These are phyloP conservation scores for Lentithecium fluviatile DNA, from an alignment of 495 filamentous ascomycete species.

Conservation along the genomic window DNA sequence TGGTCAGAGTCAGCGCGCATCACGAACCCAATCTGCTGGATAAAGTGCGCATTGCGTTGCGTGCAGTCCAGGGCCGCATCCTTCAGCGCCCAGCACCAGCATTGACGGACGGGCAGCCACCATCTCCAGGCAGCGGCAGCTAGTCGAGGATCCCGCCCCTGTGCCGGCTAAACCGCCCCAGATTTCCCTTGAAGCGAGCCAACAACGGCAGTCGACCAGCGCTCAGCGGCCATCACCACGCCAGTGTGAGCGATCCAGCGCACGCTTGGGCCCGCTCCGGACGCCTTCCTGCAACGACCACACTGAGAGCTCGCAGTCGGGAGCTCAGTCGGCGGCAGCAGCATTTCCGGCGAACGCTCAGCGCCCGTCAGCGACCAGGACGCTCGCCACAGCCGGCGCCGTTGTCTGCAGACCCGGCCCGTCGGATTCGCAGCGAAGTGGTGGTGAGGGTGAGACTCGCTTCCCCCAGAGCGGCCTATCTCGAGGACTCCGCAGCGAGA, in stretches of 20 bases:
- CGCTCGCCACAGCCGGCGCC: conserved; percentile 27
- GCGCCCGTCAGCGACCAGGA: conserved; percentile 17
- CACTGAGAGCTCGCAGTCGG: background rate
- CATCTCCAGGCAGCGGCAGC: conserved; percentile 34
- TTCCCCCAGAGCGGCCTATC: background rate
- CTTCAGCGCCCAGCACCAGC: conserved; percentile 14
- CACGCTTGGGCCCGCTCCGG: background rate
- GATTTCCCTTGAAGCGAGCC: conserved; percentile 37
- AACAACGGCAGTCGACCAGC: conserved; percentile 33
- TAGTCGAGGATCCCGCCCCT: conserved; percentile 37
- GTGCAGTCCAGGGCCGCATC: conserved; percentile 18
- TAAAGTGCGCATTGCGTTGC: conserved; percentile 35
- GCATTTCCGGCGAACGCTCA: conserved; percentile 2
- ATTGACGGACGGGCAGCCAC: conserved; percentile 35
- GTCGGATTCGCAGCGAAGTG: conserved; percentile 20
- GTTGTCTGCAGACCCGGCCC: conserved; percentile 26
- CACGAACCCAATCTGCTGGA: conserved; percentile 35
- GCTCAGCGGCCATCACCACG: background rate
- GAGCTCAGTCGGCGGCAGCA: conserved; percentile 7
- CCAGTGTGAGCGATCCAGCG: background rate
- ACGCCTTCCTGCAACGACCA: background rate
- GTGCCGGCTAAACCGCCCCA: conserved; percentile 37
- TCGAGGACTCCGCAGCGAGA: conserved; percentile 14
- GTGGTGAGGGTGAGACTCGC: conserved; percentile 16
- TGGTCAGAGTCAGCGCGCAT: conserved; percentile 16